phyloP scores from a whole-genome alignment of 306 rosid species.

The Vachellia pachyceras region DNA sequence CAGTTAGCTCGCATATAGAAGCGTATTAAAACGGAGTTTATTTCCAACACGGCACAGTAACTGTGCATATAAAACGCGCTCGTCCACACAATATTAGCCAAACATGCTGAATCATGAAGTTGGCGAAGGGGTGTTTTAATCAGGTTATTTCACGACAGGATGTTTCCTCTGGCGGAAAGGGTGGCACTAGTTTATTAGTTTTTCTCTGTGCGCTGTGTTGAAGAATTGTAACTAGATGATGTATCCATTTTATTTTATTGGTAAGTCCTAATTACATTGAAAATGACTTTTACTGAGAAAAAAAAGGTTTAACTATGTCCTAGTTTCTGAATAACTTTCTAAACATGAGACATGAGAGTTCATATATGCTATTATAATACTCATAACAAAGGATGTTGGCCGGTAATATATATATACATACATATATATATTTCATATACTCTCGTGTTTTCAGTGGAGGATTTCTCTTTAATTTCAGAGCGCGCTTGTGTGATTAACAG shows the following conservation, averaged over 20 bases:
- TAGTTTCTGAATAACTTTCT: constrained; percentile 5
- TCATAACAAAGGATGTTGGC: not conserved
- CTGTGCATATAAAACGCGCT: not conserved
- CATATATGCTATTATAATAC: not conserved
- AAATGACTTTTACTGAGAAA: not conserved
- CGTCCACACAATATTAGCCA: constrained; percentile 6
- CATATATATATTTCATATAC: not conserved
- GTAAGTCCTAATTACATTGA: constrained; percentile 16
- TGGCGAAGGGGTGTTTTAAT: constrained; percentile 20
- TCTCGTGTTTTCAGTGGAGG: not conserved
- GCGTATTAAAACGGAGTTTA: constrained; percentile 31
- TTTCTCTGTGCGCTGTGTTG: not conserved
- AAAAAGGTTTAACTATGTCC: constrained; percentile 12
- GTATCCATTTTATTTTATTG: not conserved
- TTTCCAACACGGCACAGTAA: constrained; percentile 46
- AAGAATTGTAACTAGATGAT: not conserved
- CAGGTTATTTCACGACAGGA: constrained; percentile 43
- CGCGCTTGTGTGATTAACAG: not conserved
- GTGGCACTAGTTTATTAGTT: constrained; percentile 9
- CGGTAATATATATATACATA: not conserved
- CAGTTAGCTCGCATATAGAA: not conserved
- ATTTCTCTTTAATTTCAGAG: not conserved
- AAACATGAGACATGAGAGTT: not conserved
- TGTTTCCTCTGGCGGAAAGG: constrained; percentile 35
- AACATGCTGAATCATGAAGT: constrained; percentile 32